Base-by-base conservation (phyloP, 352 stramenopile genomes). In the Phytophthora vignae region DNA sequence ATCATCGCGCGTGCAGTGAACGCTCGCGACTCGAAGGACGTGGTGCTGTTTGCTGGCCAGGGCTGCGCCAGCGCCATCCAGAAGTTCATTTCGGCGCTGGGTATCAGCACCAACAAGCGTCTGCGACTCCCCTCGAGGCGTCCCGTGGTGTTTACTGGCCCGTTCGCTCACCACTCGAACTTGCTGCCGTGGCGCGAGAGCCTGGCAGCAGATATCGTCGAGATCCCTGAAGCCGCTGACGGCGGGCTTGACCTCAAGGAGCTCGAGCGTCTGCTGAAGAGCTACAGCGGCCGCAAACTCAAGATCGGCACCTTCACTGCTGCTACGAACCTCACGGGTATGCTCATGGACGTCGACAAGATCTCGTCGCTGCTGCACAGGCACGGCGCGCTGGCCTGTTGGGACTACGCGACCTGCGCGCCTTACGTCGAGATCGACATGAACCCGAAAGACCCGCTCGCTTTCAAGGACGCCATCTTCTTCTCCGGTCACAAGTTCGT, bases 141-240 rank as follows among this genome's bases (percentile, higher is more conserved):
- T 0, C 87, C 95, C 0, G 87, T 99, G 2, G 92, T 99, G 31
- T 95, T 98, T 53, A 93, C 95, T 8, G 79, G 94, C 31, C 97
- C 97, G 8, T 99, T 98, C 65, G 97, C 99, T 70, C 98, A 99
- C 79, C 97, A 99, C 78, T 99, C 94, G 17, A 99, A 99, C 82
- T 69, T 99, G 33, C 77, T 99, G 11, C 96, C 96, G 14, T 99
- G 97, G 97, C 79, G 97, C 55, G 97, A 99, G 86, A 94, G 84
- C 38, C 33, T 76, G 22, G 82, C 67, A 2, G 89, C 82, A 5
- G 86, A 98, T 17, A 80, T 98, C 11, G 79, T 97, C 7, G 73
- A 77, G 36, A 86, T 98, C 19, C 76, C 83, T 2, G 90, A 91
- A 55, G 76, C 87, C 29, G 69, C 55, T 4, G 54, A 49, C 6